phyloP scores from a whole-genome alignment of 1,284 basidiomycete genomes.

The Leccinum huronense region DNA sequence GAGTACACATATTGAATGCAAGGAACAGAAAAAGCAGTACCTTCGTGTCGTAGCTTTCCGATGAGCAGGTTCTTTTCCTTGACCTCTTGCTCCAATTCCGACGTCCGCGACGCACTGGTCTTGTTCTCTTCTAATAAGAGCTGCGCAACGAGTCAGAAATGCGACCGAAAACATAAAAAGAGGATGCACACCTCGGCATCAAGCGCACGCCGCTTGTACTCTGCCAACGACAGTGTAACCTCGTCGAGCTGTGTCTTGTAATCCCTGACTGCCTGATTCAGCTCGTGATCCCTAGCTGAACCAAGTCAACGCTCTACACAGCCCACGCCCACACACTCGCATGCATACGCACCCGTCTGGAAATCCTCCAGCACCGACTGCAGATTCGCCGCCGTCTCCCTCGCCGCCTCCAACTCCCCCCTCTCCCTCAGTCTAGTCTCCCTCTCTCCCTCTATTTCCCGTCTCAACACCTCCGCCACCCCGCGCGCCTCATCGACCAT shows the following conservation, averaged over 20 bases:
- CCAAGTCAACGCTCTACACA: slow-evolving; percentile 17
- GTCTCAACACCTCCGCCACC: slow-evolving; percentile 55
- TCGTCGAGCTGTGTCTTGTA: slow-evolving; percentile 73
- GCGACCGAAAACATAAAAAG: not conserved
- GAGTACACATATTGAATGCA: slow-evolving; percentile 36
- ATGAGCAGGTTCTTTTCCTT: slow-evolving; percentile 94
- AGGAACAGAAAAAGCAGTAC: slow-evolving; percentile 29
- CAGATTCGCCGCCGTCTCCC: slow-evolving; percentile 77
- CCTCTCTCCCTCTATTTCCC: slow-evolving; percentile 43
- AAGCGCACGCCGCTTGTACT: slow-evolving; percentile 83
- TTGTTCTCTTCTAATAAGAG: slow-evolving; percentile 73
- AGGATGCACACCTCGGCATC: slow-evolving; percentile 72
- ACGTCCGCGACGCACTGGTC: slow-evolving; percentile 62
- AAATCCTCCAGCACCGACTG: slow-evolving; percentile 95
- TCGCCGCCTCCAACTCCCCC: slow-evolving; percentile 64
- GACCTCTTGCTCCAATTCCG: slow-evolving; percentile 81
- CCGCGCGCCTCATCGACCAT: slow-evolving; percentile 66
- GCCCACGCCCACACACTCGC: not conserved
- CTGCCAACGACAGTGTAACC: slow-evolving; percentile 72
- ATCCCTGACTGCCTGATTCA: slow-evolving; percentile 77
- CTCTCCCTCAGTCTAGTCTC: slow-evolving; percentile 53
- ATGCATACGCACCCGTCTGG: slow-evolving; percentile 67
- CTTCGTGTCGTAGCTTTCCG: slow-evolving; percentile 92
- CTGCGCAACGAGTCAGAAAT: slow-evolving; percentile 35
- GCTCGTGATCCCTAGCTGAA: slow-evolving; percentile 65